Evolutionary conservation across 1,284 basidiomycete genomes (phyloP), one percentile per base, ranked within the genome.

Genomic region (Cutaneotrichosporon arboriforme): DNA sequence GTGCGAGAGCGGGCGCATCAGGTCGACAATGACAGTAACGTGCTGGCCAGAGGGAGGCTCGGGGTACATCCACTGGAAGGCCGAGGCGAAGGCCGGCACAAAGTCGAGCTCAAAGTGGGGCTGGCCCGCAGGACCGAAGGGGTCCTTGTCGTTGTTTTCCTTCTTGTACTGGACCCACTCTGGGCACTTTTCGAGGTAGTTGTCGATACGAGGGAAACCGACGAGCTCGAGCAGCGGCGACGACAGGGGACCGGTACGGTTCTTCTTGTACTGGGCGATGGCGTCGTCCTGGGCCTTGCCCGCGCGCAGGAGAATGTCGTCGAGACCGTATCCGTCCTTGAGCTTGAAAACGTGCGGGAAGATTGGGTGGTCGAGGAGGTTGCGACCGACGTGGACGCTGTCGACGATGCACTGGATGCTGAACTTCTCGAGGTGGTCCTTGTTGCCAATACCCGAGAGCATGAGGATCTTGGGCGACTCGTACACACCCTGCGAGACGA

Each of bases 311-410:
- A 55, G 49, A 15, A 43, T 22, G 49, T 52, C 54, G 40, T 55
- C 54, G 13, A 55, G 54, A 17, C 54, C 49, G 31, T 47, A 51
- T 10, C 54, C 54, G 45, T 55, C 54, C 54, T 55, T 55, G 49
- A 55, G 36, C 49, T 55, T 52, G 54, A 55, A 55, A 15, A 55
- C 54, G 38, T 55, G 54, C 35, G 53, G 44, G 48, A 54, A 54
- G 44, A 54, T 54, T 33, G 53, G 53, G 70, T 87, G 85, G 67
- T 88, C 85, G 65, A 86, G 84, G 38, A 88, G 67, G 73, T 86
- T 83, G 69, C 84, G 81, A 1, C 87, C 87, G 49, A 90, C 87
- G 54, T 85, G 84, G 2, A 86, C 75, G 23, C 42, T 46, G 31
- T 60, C 52, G 33, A 59, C 54, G n/a, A 50, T 38, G 10, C 50